Evolutionary conservation across 306 rosid genomes (phyloP).

Genomic region (Prunus davidiana): DNA sequence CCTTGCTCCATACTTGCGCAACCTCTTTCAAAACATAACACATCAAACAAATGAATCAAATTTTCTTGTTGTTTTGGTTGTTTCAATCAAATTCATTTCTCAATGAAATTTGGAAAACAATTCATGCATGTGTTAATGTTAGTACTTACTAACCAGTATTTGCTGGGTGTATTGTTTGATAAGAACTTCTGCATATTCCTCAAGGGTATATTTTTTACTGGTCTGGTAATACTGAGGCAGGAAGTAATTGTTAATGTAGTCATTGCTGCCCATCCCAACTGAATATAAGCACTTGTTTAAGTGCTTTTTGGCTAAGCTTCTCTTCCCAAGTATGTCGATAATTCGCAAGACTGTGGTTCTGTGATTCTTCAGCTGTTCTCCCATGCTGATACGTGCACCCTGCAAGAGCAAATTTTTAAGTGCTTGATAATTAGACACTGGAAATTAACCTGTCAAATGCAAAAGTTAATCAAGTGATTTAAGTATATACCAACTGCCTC

Average conservation of each 20-base stretch:
- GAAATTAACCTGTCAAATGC: no score
- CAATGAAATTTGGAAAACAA: no score
- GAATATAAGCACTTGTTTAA: constrained; percentile 48
- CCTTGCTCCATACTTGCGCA: constrained; percentile 15
- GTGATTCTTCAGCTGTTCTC: constrained; percentile 42
- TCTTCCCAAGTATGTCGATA: constrained; percentile 2
- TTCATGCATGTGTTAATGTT: background rate
- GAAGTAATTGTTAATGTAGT: constrained; percentile 29
- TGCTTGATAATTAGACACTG: background rate
- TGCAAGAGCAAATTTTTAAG: background rate
- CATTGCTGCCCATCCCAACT: constrained; percentile 30
- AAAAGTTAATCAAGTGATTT: background rate
- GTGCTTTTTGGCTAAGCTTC: background rate
- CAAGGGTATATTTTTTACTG: background rate
- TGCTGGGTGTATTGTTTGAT: background rate
- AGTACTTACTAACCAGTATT: background rate
- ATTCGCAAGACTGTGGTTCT: constrained; percentile 23
- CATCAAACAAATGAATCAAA: background rate
- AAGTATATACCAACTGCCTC: constrained; percentile 20
- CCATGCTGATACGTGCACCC: constrained; percentile 43
- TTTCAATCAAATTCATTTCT: no score
- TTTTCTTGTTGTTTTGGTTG: background rate
- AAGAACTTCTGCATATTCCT: constrained; percentile 16
- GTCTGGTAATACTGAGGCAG: constrained; percentile 12
- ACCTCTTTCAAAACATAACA: background rate